Evolutionary conservation across 2,329 filamentous ascomycete genomes (phyloP).

Genomic region (Exserohilum rostratum): DNA sequence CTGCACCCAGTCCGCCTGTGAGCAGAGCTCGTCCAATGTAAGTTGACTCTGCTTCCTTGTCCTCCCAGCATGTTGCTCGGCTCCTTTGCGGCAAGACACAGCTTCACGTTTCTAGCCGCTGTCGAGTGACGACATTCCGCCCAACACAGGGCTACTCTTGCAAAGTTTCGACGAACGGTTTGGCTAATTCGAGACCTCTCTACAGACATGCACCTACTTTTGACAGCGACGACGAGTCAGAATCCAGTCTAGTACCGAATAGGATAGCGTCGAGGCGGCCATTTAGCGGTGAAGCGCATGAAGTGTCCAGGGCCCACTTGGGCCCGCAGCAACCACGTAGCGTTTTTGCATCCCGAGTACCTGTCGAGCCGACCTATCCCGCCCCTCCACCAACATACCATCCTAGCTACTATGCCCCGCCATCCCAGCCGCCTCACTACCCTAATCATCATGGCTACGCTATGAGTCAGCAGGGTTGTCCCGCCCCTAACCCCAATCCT

Average conservation of each 20-base stretch:
- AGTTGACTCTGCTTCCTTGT: conserved; percentile 6
- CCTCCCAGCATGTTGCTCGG: not conserved
- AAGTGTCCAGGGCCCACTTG: conserved; percentile 33
- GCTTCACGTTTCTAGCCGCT: not conserved
- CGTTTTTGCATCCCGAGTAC: conserved; percentile 45
- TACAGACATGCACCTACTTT: conserved; percentile 39
- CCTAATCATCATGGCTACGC: conserved; percentile 41
- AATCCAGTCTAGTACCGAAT: conserved; percentile 36
- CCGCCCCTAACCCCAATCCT: conserved; percentile 32
- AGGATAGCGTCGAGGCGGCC: conserved; percentile 27
- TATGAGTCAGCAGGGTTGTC: conserved; percentile 44
- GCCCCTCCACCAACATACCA: conserved; percentile 67
- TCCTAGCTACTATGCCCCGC: conserved; percentile 44
- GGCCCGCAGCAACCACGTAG: conserved; percentile 37
- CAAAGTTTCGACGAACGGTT: not conserved
- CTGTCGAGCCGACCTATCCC: conserved; percentile 43
- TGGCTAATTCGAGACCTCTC: conserved; percentile 8
- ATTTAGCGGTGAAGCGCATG: conserved; percentile 39
- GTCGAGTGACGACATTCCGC: not conserved
- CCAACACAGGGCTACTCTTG: not conserved
- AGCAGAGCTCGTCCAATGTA: conserved; percentile 33
- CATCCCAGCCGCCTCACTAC: conserved; percentile 44
- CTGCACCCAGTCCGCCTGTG: conserved; percentile 44
- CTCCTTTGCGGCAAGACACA: conserved; percentile 1
- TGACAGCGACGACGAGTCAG: conserved; percentile 42